Conservation (phyloP, 306 rosid species). For the Quercus dentata region DNA sequence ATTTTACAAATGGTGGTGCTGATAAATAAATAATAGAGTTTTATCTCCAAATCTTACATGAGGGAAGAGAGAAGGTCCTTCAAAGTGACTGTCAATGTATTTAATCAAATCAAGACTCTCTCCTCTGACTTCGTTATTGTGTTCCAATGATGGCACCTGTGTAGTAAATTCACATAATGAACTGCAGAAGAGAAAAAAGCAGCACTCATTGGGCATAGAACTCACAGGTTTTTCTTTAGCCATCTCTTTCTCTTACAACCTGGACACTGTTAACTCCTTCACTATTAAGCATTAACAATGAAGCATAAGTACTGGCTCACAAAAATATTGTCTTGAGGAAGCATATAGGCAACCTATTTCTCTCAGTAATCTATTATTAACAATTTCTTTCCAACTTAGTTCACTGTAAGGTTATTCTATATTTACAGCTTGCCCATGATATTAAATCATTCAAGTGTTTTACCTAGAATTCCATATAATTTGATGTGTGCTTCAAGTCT, state of each 20-base stretch:
- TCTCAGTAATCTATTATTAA: too few species aligned
- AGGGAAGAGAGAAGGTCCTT: conserved; percentile 68
- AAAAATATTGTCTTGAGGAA: not conserved
- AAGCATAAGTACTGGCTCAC: not conserved
- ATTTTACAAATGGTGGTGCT: not conserved
- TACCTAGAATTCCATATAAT: not conserved
- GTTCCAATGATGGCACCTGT: conserved; percentile 63
- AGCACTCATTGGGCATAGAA: not conserved
- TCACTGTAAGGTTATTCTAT: too few species aligned
- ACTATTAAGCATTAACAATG: too few species aligned
- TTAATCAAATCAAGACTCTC: conserved; percentile 73
- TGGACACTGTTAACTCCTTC: not conserved
- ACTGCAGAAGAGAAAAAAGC: not conserved
- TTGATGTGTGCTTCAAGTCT: not conserved
- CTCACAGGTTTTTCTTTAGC: not conserved
- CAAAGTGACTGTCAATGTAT: conserved; percentile 53
- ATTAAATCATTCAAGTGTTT: not conserved
- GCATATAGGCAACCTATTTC: not conserved
- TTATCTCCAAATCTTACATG: conserved; percentile 37
- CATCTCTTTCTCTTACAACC: not conserved
- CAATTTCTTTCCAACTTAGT: too few species aligned
- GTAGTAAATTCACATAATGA: not conserved
- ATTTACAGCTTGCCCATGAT: not conserved
- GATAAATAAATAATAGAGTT: not conserved
- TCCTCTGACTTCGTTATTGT: conserved; percentile 56